A percentile compares a stretch with the other conserved stretches of the same genome.
These are phyloP conservation scores for Aspergillus transmontanensis DNA, from an alignment of 2,329 filamentous ascomycete genomes.

Conservation along the genomic window DNA sequence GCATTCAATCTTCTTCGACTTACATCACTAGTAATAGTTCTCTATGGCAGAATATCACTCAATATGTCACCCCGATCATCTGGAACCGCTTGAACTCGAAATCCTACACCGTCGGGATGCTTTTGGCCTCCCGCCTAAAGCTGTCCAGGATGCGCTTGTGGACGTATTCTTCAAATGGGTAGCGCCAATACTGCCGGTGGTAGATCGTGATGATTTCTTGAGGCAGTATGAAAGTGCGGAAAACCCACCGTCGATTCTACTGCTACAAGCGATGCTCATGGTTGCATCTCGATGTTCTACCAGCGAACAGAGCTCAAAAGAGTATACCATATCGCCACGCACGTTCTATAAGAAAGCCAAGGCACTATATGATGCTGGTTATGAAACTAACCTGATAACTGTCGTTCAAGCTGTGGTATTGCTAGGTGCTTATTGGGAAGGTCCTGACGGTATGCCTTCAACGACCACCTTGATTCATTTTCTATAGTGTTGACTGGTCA, in stretches of 20 bases:
- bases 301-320: background rate
- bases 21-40: background rate
- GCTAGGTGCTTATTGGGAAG: slow-evolving; percentile 18
- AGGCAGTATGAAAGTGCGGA: slow-evolving; percentile 7
- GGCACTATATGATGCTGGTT: slow-evolving; percentile 18
- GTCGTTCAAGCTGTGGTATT: slow-evolving; percentile 15
- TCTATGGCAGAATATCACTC: slow-evolving; percentile 7
- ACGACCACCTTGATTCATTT: background rate
- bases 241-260: slow-evolving; percentile 11
- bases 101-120: slow-evolving; percentile 15
- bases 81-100: slow-evolving; percentile 17
- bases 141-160: slow-evolving; percentile 10
- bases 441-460: slow-evolving; percentile 16
- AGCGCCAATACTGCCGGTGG: slow-evolving; percentile 15
- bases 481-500: background rate
- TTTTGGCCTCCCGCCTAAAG: slow-evolving; percentile 11
- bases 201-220: slow-evolving; percentile 16
- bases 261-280: slow-evolving; percentile 17
- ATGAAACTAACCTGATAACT: slow-evolving; percentile 8
- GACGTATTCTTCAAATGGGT: slow-evolving; percentile 18
- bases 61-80: background rate
- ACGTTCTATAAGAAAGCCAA: slow-evolving; percentile 18
- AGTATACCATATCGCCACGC: slow-evolving; percentile 4
- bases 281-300: slow-evolving; percentile 13
- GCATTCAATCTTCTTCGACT: background rate